phyloP scores from a whole-genome alignment of 2,329 filamentous ascomycete species.

The Fusarium mexicanum region DNA sequence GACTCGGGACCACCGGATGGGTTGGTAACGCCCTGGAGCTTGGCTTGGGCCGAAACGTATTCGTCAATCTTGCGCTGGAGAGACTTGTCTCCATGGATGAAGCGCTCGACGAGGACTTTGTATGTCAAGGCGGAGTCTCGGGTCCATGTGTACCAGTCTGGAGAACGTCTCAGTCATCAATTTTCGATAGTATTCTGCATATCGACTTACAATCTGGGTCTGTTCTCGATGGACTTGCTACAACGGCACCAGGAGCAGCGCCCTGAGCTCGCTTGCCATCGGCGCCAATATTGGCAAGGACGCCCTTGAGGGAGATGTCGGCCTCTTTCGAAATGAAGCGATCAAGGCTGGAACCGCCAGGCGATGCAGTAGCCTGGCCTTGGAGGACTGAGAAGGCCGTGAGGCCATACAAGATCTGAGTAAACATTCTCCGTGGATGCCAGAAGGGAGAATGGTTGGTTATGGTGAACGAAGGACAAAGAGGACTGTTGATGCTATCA shows the following conservation, averaged over 20 bases:
- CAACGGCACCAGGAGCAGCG: slow-evolving; percentile 59
- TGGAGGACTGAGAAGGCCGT: background rate
- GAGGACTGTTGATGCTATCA: background rate
- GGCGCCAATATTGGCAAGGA: slow-evolving; percentile 61
- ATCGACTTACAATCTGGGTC: slow-evolving; percentile 54
- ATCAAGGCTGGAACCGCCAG: background rate
- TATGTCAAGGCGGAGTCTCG: slow-evolving; percentile 77
- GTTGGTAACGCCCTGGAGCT: slow-evolving; percentile 72
- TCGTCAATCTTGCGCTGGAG: slow-evolving; percentile 70
- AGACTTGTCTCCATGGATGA: slow-evolving; percentile 65
- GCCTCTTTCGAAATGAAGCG: slow-evolving; percentile 33
- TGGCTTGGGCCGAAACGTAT: slow-evolving; percentile 73
- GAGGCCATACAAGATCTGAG: slow-evolving; percentile 4
- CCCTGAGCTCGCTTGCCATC: slow-evolving; percentile 59
- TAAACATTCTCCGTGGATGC: background rate
- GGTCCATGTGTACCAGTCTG: slow-evolving; percentile 82
- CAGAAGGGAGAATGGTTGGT: background rate
- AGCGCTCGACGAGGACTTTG: slow-evolving; percentile 73
- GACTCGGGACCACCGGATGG: slow-evolving; percentile 68
- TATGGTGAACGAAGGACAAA: background rate
- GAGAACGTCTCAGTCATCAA: background rate
- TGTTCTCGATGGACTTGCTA: slow-evolving; percentile 62
- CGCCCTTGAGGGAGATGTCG: slow-evolving; percentile 30
- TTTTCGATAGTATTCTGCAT: rapidly evolving
- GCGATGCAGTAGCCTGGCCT: slow-evolving; percentile 1